Base-by-base conservation (phyloP, 2,329 filamentous ascomycete genomes). In the Cercospora brassicicola region DNA sequence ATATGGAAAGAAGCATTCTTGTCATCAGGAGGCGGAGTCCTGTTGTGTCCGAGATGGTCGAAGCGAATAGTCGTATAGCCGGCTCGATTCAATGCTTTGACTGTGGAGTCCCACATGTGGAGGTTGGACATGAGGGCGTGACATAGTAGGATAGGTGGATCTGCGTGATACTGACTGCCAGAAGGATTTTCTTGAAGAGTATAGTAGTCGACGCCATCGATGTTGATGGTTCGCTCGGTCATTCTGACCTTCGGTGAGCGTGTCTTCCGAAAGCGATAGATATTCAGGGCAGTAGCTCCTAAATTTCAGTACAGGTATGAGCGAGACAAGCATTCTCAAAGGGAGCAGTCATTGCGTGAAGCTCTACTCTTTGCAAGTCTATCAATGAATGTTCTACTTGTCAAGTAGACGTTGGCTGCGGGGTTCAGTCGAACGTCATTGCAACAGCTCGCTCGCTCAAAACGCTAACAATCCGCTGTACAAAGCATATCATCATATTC, bases 71-170 rank as follows among this genome's bases (percentile, higher is more conserved):
- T 75, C 26, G 67, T 71, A 67, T 76, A 74, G 67, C 74, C 74
- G 33, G 71, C 69, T 9, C 30, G 18, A 48, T 68, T 59, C 8
- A 76, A 72, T 15, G 71, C 64, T 18, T 53, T 56, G 66, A 72
- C 67, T 15, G 73, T 74, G 5, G 69, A 65, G 59, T 76, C 73
- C 67, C 70, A 77, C 74, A 76, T 76, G 64, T 72, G 68, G 4
- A 68, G 63, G 56, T 73, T 74, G 60, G 71, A 71, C 75, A 77
- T 77, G 15, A 77, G 69, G 30, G 75, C 75, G 51, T 77, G 75
- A 64, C 69, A 68, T 26, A 77, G 72, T 30, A 74, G 69, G n/a
- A 75, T 36, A 11, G 65, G 48, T 7, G 69, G 69, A 15, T 62
- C 64, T 13, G 48, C 23, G 9, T 30, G 23, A 11, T 55, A 11